Conservation (phyloP, 169 alveolate genomes). For the Eimeria zaria region DNA sequence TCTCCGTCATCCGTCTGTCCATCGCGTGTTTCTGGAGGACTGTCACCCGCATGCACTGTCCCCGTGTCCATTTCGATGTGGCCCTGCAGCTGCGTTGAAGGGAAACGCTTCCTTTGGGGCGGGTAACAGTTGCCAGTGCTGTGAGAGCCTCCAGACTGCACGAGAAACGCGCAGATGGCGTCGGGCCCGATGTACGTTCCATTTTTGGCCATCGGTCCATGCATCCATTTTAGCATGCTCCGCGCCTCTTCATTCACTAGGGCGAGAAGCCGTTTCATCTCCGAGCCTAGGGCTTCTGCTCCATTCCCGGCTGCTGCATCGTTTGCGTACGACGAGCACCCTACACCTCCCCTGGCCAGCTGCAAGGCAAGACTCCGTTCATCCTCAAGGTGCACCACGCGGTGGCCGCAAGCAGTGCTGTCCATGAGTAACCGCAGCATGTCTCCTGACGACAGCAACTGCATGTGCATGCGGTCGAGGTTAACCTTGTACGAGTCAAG, state of each 20-base stretch:
- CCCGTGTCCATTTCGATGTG: slow-evolving; percentile 33
- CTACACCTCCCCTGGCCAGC: slow-evolving; percentile 4
- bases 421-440: slow-evolving; percentile 82
- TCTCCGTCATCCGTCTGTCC: neutral
- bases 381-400: slow-evolving; percentile 77
- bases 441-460: slow-evolving; percentile 78
- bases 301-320: neutral
- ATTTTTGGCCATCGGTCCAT: neutral
- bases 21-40: neutral
- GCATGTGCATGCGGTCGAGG: slow-evolving; percentile 75
- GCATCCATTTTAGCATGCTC: slow-evolving; percentile 70
- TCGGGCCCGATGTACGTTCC: slow-evolving; percentile 60
- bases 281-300: neutral
- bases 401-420: slow-evolving; percentile 75
- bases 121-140: slow-evolving; percentile 15
- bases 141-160: slow-evolving; percentile 59
- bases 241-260: slow-evolving; percentile 67
- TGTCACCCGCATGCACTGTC: neutral
- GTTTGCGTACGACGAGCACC: neutral
- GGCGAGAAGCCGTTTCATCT: slow-evolving; percentile 34
- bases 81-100: slow-evolving; percentile 71
- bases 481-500: slow-evolving; percentile 49
- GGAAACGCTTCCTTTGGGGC: slow-evolving; percentile 26
- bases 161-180: slow-evolving; percentile 75
- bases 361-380: slow-evolving; percentile 78